These are phyloP conservation scores for Grifola frondosa DNA, from an alignment of 1,284 basidiomycete species.

Conservation along the genomic window DNA sequence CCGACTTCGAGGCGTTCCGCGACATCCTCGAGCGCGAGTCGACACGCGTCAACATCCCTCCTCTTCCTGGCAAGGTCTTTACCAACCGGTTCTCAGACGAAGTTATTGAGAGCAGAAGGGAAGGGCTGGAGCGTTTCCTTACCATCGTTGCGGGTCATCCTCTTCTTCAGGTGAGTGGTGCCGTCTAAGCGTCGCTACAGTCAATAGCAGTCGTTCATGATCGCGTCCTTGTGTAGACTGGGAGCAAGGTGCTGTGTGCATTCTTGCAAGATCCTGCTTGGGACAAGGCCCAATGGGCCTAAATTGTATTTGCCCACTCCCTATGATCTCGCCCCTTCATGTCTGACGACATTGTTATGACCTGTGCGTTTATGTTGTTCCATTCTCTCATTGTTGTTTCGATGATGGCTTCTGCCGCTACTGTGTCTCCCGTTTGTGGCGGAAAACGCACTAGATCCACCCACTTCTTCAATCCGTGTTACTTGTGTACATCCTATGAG, in stretches of 20 bases:
- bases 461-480: too few relatives aligned
- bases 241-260: constrained; percentile 94
- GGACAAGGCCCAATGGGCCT: constrained; percentile 79
- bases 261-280: constrained; percentile 92
- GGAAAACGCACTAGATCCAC: too few relatives aligned
- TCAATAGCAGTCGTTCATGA: not conserved
- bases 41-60: constrained; percentile 95
- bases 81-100: constrained; percentile 97
- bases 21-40: constrained; percentile 97
- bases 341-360: too few relatives aligned
- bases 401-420: too few relatives aligned
- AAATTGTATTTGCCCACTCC: constrained; percentile 28
- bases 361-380: too few relatives aligned
- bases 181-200: not conserved
- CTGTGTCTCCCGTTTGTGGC: too few relatives aligned
- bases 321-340: not conserved
- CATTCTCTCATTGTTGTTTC: too few relatives aligned
- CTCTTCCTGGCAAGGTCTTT: constrained; percentile 95
- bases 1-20: constrained; percentile 98
- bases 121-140: constrained; percentile 94
- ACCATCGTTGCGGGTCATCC: constrained; percentile 98
- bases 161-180: constrained; percentile 76
- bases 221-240: constrained; percentile 63
- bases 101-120: constrained; percentile 89
- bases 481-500: too few relatives aligned